Percentiles rank a stretch among this genome's conserved stretches.
Conservation (phyloP, 2,329 filamentous ascomycete genomes). For the Diaporthe sp. region DNA sequence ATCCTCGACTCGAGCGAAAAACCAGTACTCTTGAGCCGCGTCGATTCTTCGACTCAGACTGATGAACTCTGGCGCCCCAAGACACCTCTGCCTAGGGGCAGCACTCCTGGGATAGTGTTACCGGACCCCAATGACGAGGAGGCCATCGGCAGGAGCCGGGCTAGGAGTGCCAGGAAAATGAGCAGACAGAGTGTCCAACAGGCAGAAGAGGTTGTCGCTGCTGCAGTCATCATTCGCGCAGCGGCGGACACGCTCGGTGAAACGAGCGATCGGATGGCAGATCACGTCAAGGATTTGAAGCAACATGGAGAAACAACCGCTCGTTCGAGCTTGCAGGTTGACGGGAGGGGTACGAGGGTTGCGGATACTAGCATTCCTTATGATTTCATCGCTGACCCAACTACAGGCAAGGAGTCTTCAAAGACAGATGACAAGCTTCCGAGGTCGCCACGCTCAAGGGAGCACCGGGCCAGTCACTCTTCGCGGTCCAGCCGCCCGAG, state of each 20-base stretch:
- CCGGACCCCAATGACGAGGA: conserved; percentile 57
- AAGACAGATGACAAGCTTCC: conserved; percentile 53
- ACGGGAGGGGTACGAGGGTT: conserved; percentile 38
- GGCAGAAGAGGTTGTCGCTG: conserved; percentile 66
- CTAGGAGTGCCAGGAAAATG: conserved; percentile 59
- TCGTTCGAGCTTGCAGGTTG: conserved; percentile 38
- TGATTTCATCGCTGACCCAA: conserved; percentile 68
- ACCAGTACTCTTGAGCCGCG: conserved; percentile 42
- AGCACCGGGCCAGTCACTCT: conserved; percentile 52
- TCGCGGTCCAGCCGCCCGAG: conserved; percentile 45
- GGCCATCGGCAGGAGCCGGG: conserved; percentile 56
- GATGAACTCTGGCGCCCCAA: conserved; percentile 42
- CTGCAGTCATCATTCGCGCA: conserved; percentile 68
- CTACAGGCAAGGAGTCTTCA: conserved; percentile 63
- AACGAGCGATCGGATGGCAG: conserved; percentile 43
- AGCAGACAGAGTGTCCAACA: conserved; percentile 60
- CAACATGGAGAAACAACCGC: conserved; percentile 39
- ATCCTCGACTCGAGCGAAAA: not conserved
- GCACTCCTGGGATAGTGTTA: conserved; percentile 62
- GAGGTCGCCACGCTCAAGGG: conserved; percentile 44
- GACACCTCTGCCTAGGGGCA: conserved; percentile 48
- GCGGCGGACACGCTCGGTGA: conserved; percentile 58
- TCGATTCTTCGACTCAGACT: conserved; percentile 50
- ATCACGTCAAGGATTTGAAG: conserved; percentile 47
- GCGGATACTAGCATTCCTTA: conserved; percentile 48